Base-by-base conservation (phyloP, 2,329 filamentous ascomycete species). In the Myrmaecium sp. region DNA sequence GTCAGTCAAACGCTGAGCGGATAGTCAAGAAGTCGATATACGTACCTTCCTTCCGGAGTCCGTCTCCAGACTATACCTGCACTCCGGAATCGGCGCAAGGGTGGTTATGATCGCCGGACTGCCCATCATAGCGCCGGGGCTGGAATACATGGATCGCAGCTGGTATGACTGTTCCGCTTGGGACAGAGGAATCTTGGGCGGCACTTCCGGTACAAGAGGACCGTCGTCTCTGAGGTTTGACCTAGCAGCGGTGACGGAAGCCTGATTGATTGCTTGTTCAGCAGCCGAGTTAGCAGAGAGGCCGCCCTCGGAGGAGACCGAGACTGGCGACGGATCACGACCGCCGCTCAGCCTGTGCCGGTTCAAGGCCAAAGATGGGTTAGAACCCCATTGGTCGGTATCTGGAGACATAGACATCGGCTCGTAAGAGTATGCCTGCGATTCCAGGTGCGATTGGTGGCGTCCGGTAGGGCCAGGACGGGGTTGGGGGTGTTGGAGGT, bases 401-500 rank as follows among this genome's bases (percentile, higher is more conserved):
- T 61, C 58, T n/a, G 28, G 27, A 6, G 28, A 33, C 9, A 6
- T 11, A 47, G 42, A n/a, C 41, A 46, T 18, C 13, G 22, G 26
- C 20, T 51, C 52, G 22, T 71, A 83, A 30, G 73, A 66, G 28
- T 75, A 66, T 3, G 78, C 79, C 33, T 78, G 74, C 6, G 64
- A 69, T 53, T 86, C 79, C 12, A 84, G 60, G 1, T 74, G 69
- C 14, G 68, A 76, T 39, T 78, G 72, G 50, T 81, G 80, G 14
- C 74, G 71, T 44, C 76, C 69, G 1, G 74, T 80, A 30, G 78
- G 72, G 1, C 78, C 78, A 11, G 68, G 71, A 15, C 76, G 62
- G 6, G 79, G 79, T 46, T 84, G 78, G 5, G 79, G 79, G 49
- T 86, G 79, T 44, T 82, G 71, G 20, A 86, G 57, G 41, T 82